Evolutionary conservation across 257 asterid species (phyloP), one percentile per base, ranked within the genome.

Genomic region (Fraxinus anomala): DNA sequence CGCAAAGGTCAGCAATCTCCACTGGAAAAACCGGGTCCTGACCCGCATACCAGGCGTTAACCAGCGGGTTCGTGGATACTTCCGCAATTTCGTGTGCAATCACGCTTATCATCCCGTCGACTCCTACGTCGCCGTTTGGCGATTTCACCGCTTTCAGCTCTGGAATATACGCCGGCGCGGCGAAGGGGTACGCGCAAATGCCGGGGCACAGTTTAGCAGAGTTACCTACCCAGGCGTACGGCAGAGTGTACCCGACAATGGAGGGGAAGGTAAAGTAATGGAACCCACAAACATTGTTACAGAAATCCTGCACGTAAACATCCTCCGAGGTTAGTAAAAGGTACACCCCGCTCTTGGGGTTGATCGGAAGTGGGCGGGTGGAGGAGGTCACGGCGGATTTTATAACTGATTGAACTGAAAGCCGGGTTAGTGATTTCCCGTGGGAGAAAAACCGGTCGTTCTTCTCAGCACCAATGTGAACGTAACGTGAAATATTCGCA

Each of bases 211-310:
- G 72, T 73, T 89, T 88, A 0, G 85, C 97, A 0, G 98, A 94
- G 85, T 94, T 94, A 0, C 98, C 98, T 36, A 92, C 86, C 98
- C 98, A 94, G 19, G 98, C 97, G 89, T 88, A 94, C 72, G 98
- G 97, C 3, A 94, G 90, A 74, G 98, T 92, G 83, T 94, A 89
- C 11, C 98, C 98, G 2, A 94, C 97, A 9, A 94, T 91, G 1
- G 98, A 94, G 0, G 98, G 97, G 80, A 89, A 94, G 0, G 96
- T 92, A 84, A 94, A 94, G 84, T 92, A 88, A 30, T 94, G 98
- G 51, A 92, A 94, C 0, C 98, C 98, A 19, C 98, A 94, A 0
- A 89, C 85, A 16, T 86, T 85, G 82, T 85, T 82, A 87, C 98
- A 94, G 81, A 94, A 94, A 61, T 92, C 89, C 56, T 89, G 90